Base-by-base conservation (phyloP, 2,329 filamentous ascomycete species). In the Cladorrhinum sp. region DNA sequence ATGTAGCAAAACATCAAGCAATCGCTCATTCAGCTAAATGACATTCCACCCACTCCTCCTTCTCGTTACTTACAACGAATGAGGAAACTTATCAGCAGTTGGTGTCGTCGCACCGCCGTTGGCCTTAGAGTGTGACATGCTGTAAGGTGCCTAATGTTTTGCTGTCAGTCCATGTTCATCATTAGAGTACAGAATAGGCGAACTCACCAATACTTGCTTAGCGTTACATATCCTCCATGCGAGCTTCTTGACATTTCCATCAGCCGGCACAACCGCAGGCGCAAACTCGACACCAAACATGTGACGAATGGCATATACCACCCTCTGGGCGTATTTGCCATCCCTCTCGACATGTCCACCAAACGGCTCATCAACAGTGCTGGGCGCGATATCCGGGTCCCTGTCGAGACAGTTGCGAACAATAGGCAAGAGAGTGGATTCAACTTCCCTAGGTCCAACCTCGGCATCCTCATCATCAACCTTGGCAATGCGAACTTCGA, bases 221-320 rank as follows among this genome's bases (percentile, higher is more conserved):
- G 95, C 95, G 73, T 96, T 96, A 74, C 90, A 95, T 65, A 99
- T 91, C 70, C 95, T 85, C 93, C 94, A 97, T 5, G 93, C 92
- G 65, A 99, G 79, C 72, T 96, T 96, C 71, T 84, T 86, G 62
- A 98, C 90, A 68, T 88, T 96, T 5, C 95, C 92, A 76, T 99
- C 95, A 0, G 93, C 92, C 57, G 90, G 86, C 30, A 99, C 95
- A 0, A 98, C 94, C 50, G 92, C 91, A 0, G 93, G 89, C 1
- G 95, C 91, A 72, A 99, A 93, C 73, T 99, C 95, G 62, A 99
- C 90, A 56, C 93, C 95, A 73, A 99, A 96, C 92, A 97, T 97
- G 73, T 96, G 90, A 65, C 91, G 89, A 26, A 99, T 91, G 3
- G 93, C 95, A 74, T 96, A 98, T 0, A 98, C 93, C 10, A 98